Base-by-base conservation (phyloP, 75 land plant species). In the Picea sitchensis region DNA sequence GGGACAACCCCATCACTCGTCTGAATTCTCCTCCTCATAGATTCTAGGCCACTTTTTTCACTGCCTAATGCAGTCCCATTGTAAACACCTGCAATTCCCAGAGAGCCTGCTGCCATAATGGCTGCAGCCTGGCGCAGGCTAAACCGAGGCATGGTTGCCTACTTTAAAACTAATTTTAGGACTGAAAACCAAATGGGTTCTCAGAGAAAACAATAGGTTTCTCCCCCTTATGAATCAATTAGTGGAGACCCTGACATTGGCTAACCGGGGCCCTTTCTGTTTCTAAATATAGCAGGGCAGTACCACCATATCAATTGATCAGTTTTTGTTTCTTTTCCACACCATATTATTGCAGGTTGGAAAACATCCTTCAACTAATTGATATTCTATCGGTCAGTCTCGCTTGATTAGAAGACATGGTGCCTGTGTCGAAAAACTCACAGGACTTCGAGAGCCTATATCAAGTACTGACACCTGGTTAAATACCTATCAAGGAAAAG, bases 1-100 rank as follows among this genome's bases (percentile, higher is more conserved):
- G 99, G 99, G 65, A 95, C 93, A 32, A 64, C 72, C 34, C 88
- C 91, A 41, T 73, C 82, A 31, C 86, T 65, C 9, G 90, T 87
- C 18, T 78, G 80, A 81, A 96, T 91, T 77, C 72, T 81, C 80
- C 78, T 61, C 85, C 88, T 78, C 11, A 88, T 78, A 14, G 78
- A 23, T 61, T 84, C 82, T 26, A 78, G 54, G 73, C 32, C 86
- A 64, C 58, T 57, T 61, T 71, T 60, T 32, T 83, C 85, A 21
- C 67, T 80, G 9, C 73, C 44, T 23, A 84, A 67, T 23, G 82
- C 59, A 31, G 63, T 80, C 47, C 84, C 81, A 75, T 32, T 81
- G 54, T 80, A 21, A n/a, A 82, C 63, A 23, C 69, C 38, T n/a
- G 74, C 61, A 59, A 81, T 54, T 14, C 76, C 84, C 20, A 60